Evolutionary conservation across 2,329 filamentous ascomycete species (phyloP).

Genomic region (Arthrinium phaeospermum): DNA sequence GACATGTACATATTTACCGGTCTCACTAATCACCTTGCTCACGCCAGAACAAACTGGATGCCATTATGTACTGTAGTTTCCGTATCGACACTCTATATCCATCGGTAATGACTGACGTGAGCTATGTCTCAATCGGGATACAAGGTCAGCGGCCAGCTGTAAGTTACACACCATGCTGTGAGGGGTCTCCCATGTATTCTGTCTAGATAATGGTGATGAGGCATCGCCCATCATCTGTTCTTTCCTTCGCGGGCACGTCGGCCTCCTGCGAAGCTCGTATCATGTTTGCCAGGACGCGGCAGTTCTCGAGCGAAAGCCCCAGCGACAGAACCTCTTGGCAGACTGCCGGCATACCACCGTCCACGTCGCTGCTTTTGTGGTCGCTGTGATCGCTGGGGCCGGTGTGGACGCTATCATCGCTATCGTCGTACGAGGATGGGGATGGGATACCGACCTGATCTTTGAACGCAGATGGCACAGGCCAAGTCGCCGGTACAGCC

Average conservation of each 20-base stretch:
- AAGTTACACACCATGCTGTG: too few species aligned
- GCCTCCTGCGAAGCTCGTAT: neutral
- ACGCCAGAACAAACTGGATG: neutral
- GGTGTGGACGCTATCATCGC: too few species aligned
- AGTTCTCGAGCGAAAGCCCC: neutral
- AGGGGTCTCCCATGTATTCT: too few species aligned
- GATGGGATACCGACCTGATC: neutral
- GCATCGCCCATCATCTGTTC: neutral
- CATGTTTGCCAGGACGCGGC: neutral
- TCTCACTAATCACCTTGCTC: too few species aligned
- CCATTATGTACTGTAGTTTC: neutral
- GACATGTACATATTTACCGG: neutral
- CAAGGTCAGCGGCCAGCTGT: too few species aligned
- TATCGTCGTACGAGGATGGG: too few species aligned
- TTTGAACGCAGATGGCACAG: neutral
- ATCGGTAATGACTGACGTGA: too few species aligned
- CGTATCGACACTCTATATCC: too few species aligned
- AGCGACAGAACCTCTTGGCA: neutral
- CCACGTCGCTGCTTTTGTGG: neutral
- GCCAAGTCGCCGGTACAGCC: neutral
- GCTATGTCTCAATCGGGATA: neutral
- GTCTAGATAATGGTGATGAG: neutral
- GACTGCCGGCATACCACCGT: neutral
- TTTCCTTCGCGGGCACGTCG: neutral
- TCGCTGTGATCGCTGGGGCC: neutral